Base-by-base conservation (phyloP, 345 rosid species). In the Bruguiera parviflora region DNA sequence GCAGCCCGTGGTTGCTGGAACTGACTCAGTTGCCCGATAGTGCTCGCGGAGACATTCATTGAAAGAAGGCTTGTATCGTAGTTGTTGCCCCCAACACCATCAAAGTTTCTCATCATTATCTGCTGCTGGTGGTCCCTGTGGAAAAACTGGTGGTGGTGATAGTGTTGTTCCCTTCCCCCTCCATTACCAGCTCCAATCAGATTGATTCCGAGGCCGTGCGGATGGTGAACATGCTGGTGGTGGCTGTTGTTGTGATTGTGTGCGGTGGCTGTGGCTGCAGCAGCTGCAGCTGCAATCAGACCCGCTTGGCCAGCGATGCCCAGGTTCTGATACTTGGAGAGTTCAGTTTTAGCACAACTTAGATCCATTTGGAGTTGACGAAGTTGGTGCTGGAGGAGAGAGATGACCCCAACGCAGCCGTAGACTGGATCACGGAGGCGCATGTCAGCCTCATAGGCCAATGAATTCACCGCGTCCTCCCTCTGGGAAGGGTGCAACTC, bases 1-100 rank as follows among this genome's bases (percentile, higher is more conserved):
- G 96, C 97, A 0, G 96, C 83, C 64, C 97, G 75, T 0, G 89
- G 81, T 79, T 84, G 97, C 83, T 93, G 98, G 59, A 86, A 93
- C 87, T 85, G 97, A 47, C 85, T 82, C 53, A 92, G 86, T 46
- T 86, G 97, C 27, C 96, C 96, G 32, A 88, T 76, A 49, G 49
- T 43, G 49, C 85, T 79, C 3, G 87, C 78, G 0, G 89, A 79
- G 19, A 83, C 84, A 61, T 87, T 87, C 87, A 85, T 88, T 1
- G 96, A 90, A 0, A 90, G 87, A 66, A 92, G 83, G 73, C 88
- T 78, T 1, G 87, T 67, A 31, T 88, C 93, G 56, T 85, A 86
- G 73, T 77, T 84, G 75, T 67, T 82, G 49, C 81, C 78, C 0
- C 78, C 81, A 11, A 82, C 78, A 0, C 78, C 81, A 9, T 85